Base-by-base conservation (phyloP, 108 stramenopile genomes). In the Nitzschia sp. region DNA sequence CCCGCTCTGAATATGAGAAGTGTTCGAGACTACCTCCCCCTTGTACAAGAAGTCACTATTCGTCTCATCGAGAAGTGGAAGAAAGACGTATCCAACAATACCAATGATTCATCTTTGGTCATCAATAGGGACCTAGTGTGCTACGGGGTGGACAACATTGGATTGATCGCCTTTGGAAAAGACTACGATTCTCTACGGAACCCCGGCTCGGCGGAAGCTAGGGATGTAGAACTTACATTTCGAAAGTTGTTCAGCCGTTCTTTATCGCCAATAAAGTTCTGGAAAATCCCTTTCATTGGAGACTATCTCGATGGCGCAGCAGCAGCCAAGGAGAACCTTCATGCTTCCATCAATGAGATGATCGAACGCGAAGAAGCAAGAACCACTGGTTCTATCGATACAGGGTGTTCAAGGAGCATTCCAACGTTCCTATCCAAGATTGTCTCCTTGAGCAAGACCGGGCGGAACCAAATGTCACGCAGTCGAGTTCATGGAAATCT, bases 271-370 rank as follows among this genome's bases (percentile, higher is more conserved):
- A 52, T 77, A 28, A 19, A 26, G 3, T 77, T 66, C 53, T 77
- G 70, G 70, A 71, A 59, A 1, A 71, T 71, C 8, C 76, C 76
- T 19, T 2, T 77, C 31, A 71, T 77, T 47, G 76, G 76, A 26
- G 62, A 71, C 41, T 58, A 72, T 45, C 32, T 77, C 5, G 76
- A 77, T 48, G 76, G 76, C 23, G 44, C 15, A 2, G 56, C 63
- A 30, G 17, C 4, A 38, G 27, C 2, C 45, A 57, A 1, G 8
- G 16, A 30, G 2, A 41, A 45, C 22, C 26, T 48, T 26, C 1
- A 3, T 11, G 15, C 13, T 3, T 31, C 50, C n/a, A 5, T 52
- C 50, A n/a, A 41, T 13, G 38, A 23, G n/a, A 23, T 25, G 50
- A 52, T 23, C 6, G 50, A 23, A 52, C 50, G n/a, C 6, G 50